Evolutionary conservation across 2,329 filamentous ascomycete genomes (phyloP), one percentile per base, ranked within the genome.

Genomic region (Microcyclosporella mali): DNA sequence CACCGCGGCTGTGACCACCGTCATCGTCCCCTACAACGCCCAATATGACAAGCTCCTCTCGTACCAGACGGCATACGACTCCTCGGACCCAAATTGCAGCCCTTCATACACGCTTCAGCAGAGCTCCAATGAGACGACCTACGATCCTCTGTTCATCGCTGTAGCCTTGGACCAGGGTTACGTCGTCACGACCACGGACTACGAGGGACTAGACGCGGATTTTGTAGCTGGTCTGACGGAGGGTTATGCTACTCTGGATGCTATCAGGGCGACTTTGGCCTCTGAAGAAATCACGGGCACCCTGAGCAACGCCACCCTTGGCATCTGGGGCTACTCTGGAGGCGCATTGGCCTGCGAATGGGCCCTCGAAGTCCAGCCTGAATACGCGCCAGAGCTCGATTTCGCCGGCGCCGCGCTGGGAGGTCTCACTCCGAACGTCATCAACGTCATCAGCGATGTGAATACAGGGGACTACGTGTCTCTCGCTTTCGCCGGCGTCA

Each of bases 301-400:
- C 10, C 17, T 17, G 6, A 12, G 16, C 28, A 33, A 21, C 14
- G 34, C 41, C 16, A 37, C 33, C 12, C 25, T 21, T 12, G 27
- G 18, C 4, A 11, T 43, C 11, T 43, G 28, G 41, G 76, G 76
- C 0, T 79, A 78, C 51, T 75, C 70, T 1, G 76, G 76, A 4
- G 75, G 75, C 6, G 67, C 68, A 2, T 46, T 78, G n/a, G 73
- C 74, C 0, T 69, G 61, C 2, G 71, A 70, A 27, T 74, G 68
- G 63, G 75, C 75, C 0, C 17, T 51, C 9, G 56, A 59, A 37
- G 48, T 61, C 8, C 48, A 56, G 29, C 33, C 33, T 8, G 33
- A 49, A 2, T 62, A 62, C 32, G 59, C 59, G 3, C 51, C 57
- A 2, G 59, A 61, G 28, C 43, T 62, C 25, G 31, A 48, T 3